phyloP scores from a whole-genome alignment of 306 rosid species.

The Crotalaria pallida region DNA sequence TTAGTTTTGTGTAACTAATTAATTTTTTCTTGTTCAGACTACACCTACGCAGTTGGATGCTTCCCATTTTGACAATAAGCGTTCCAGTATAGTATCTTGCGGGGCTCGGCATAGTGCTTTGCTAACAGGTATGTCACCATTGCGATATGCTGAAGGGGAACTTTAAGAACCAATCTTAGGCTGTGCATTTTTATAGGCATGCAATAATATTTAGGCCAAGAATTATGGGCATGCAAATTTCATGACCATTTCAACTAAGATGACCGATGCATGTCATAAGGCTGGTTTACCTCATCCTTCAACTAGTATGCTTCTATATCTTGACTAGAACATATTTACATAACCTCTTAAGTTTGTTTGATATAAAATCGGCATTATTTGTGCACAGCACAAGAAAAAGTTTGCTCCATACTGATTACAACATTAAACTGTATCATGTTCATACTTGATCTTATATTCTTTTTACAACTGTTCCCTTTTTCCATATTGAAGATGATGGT shows the following conservation, averaged over 20 bases:
- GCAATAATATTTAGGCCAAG: not conserved
- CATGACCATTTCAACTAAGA: not conserved
- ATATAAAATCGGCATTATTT: not conserved
- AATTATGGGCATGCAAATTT: not conserved
- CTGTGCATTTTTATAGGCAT: not conserved
- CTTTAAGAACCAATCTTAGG: not conserved
- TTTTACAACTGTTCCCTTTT: not conserved
- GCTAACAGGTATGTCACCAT: constrained; percentile 51
- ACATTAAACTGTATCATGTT: not conserved
- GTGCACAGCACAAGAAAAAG: too few relatives aligned
- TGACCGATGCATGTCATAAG: not conserved
- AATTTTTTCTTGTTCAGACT: constrained; percentile 35
- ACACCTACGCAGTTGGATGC: constrained; percentile 68
- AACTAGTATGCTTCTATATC: not conserved
- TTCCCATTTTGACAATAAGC: constrained; percentile 53
- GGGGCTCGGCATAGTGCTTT: constrained; percentile 86
- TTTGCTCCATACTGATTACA: not conserved
- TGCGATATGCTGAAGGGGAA: not conserved
- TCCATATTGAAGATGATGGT: constrained; percentile 55
- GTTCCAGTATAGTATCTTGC: constrained; percentile 51
- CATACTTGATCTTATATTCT: constrained; percentile 8
- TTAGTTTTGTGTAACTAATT: not conserved
- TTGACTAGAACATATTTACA: not conserved
- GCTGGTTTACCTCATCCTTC: not conserved
- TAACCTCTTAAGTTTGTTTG: too few relatives aligned